Percentiles rank a stretch among this genome's conserved stretches.
phyloP scores from a whole-genome alignment of 1,284 basidiomycete genomes.

The Thecaphora thlaspeos region DNA sequence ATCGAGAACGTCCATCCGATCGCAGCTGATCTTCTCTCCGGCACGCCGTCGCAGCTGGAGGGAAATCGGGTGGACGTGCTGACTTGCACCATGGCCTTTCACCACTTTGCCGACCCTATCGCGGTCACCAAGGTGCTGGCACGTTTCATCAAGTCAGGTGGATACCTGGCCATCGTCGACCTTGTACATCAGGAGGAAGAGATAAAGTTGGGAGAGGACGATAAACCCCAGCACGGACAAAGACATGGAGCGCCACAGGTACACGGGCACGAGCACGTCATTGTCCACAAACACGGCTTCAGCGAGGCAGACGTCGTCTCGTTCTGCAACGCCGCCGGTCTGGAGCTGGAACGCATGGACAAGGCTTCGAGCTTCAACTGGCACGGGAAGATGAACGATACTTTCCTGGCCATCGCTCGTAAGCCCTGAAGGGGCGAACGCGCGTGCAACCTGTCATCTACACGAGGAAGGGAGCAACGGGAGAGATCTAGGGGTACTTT shows the following conservation, averaged over 20 bases:
- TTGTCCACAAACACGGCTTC: slow-evolving; percentile 32
- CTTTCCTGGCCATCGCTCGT: slow-evolving; percentile 28
- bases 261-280: slow-evolving; percentile 18
- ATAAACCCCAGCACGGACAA: slow-evolving; percentile 6
- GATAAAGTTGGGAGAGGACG: slow-evolving; percentile 4
- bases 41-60: background rate
- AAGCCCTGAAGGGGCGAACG: slow-evolving; percentile 1
- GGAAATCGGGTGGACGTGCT: slow-evolving; percentile 24
- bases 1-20: slow-evolving; percentile 13
- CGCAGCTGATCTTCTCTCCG: slow-evolving; percentile 12
- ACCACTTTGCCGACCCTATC: slow-evolving; percentile 27
- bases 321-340: slow-evolving; percentile 21
- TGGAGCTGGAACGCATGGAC: slow-evolving; percentile 23
- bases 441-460: too few relatives aligned
- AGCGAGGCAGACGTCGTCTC: slow-evolving; percentile 15
- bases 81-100: slow-evolving; percentile 34
- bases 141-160: slow-evolving; percentile 19
- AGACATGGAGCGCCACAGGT: slow-evolving; percentile 2
- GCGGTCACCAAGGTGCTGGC: slow-evolving; percentile 19
- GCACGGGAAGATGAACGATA: slow-evolving; percentile 19
- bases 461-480: too few relatives aligned
- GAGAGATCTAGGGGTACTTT: slow-evolving; percentile 15
- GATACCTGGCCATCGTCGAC: slow-evolving; percentile 26
- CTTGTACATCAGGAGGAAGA: slow-evolving; percentile 18
- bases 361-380: slow-evolving; percentile 25